A percentile compares a stretch with the other conserved stretches of the same genome.
Evolutionary conservation across 495 filamentous ascomycete species (phyloP).

Genomic region (Cairneyella variabilis): DNA sequence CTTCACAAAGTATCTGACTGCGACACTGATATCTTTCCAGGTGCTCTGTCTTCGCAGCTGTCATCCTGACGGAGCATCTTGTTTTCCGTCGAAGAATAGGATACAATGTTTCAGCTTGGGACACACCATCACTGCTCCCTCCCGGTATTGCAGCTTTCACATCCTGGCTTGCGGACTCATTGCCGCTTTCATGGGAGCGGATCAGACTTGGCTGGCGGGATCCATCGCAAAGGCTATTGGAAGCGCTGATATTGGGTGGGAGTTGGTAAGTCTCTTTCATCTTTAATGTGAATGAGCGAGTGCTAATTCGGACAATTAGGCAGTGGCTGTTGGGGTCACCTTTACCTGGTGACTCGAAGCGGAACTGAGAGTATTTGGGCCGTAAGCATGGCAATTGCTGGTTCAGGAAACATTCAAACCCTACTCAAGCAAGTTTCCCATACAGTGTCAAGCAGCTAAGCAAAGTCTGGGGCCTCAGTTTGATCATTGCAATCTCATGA

Average conservation of each 20-base stretch:
- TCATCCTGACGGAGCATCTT: constrained; percentile 56
- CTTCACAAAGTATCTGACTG: constrained; percentile 2
- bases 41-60: constrained; percentile 39
- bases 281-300: background rate
- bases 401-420: too few relatives aligned
- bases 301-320: background rate
- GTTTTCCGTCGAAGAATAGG: constrained; percentile 40
- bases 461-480: too few relatives aligned
- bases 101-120: constrained; percentile 47
- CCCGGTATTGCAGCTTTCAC: constrained; percentile 41
- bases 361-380: too few relatives aligned
- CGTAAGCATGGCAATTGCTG: too few relatives aligned
- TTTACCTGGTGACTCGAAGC: too few relatives aligned
- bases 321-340: background rate
- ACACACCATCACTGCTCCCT: constrained; percentile 39
- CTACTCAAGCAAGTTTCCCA: too few relatives aligned
- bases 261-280: background rate
- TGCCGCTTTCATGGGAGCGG: constrained; percentile 44
- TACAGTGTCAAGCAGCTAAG: too few relatives aligned
- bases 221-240: constrained; percentile 32
- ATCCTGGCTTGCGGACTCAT: constrained; percentile 39
- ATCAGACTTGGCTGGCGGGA: constrained; percentile 43
- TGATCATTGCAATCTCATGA: too few relatives aligned
- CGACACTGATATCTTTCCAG: background rate
- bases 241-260: constrained; percentile 10